Evolutionary conservation across 345 rosid genomes (phyloP).

Genomic region (Aquilaria malaccensis): DNA sequence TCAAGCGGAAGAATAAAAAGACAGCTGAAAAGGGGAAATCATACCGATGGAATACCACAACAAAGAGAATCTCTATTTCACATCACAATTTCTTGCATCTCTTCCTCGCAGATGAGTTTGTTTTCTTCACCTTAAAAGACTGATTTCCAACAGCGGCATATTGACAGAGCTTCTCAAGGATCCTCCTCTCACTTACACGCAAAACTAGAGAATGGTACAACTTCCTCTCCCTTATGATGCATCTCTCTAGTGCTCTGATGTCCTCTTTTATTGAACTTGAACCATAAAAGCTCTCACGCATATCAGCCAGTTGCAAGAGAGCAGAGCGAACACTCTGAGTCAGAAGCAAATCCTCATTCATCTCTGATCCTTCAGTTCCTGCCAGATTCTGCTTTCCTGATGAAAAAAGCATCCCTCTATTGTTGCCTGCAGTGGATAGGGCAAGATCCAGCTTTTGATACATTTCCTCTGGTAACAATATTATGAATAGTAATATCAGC

Average conservation of each 20-base stretch:
- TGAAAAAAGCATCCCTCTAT: constrained; percentile 23
- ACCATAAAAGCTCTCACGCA: constrained; percentile 59
- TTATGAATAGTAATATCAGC: constrained; percentile 43
- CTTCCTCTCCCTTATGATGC: constrained; percentile 42
- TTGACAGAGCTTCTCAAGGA: constrained; percentile 57
- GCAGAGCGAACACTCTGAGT: constrained; percentile 58
- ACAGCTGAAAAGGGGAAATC: too few species aligned
- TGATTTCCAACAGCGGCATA: constrained; percentile 14
- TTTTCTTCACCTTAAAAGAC: neutral
- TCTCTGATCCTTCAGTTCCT: constrained; percentile 26
- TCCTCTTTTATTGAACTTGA: constrained; percentile 38
- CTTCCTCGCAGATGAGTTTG: neutral
- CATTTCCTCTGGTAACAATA: constrained; percentile 48
- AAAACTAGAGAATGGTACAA: constrained; percentile 48
- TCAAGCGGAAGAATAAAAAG: too few species aligned
- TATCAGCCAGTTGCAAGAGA: constrained; percentile 53
- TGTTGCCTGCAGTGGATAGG: constrained; percentile 23
- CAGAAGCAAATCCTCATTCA: constrained; percentile 34
- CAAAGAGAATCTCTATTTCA: too few species aligned
- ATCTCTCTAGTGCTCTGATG: constrained; percentile 28
- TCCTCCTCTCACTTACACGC: constrained; percentile 67
- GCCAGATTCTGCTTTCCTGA: constrained; percentile 23
- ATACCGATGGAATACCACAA: too few species aligned
- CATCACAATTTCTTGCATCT: too few species aligned
- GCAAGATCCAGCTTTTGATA: constrained; percentile 42